Evolutionary conservation across 2,329 filamentous ascomycete genomes (phyloP), one percentile per base, ranked within the genome.

Genomic region (Setomelanomma holmii): DNA sequence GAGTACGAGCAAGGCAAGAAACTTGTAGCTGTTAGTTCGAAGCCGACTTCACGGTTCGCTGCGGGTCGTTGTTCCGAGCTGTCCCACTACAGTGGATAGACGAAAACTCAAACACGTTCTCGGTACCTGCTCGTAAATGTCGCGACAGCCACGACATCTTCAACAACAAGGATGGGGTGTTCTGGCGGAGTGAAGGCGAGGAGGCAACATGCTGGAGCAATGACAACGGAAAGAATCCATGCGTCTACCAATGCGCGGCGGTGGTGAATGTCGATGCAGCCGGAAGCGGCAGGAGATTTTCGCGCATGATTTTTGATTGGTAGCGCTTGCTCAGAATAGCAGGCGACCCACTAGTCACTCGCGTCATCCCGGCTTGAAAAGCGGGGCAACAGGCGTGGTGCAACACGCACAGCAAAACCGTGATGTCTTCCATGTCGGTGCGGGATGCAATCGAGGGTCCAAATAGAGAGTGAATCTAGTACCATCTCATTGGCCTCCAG

Each of bases 351-450:
- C 46, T 45, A 24, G 12, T 24, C 40, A 47, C 36, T 58, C 55
- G 56, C 56, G 58, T 61, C 60, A 65, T 65, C 53, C 52, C 42
- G 46, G 60, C 39, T 41, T 35, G 40, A 47, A 56, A 59, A 48
- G 56, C 51, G 63, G 61, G 63, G 52, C 61, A 19, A 20, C 38
- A 49, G 45, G 43, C 17, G 57, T 59, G 57, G 59, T 63, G 61
- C 53, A 59, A 59, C 60, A 30, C 40, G 47, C 51, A 50, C 56
- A 52, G 51, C 34, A 44, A 55, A 30, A 45, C 42, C 43, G 53
- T 49, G 53, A 21, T 57, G 43, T 45, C 16, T 21, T 39, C 22
- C 10, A 24, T 12, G 7, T 17, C 44, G 30, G 34, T 20, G 34
- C 23, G 22, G 20, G 35, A 24, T 34, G 21, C 3, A 35, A 33